A percentile compares a stretch with the other conserved stretches of the same genome.
Evolutionary conservation across 2,329 filamentous ascomycete species (phyloP).

Genomic region (Colletotrichum viniferum): DNA sequence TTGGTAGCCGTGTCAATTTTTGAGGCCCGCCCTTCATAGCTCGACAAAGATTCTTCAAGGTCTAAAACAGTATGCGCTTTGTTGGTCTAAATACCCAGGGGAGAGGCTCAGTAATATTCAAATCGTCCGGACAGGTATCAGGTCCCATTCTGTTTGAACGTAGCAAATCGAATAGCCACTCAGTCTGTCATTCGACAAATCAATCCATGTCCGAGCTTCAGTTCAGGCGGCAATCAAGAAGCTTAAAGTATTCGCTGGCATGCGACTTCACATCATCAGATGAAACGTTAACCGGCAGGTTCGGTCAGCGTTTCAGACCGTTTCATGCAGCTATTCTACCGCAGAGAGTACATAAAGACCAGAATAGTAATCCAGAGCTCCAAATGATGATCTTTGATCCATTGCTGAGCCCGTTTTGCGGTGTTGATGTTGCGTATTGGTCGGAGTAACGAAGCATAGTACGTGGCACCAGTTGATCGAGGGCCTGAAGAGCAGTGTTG

Average conservation of each 20-base stretch:
- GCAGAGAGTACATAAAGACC: not conserved
- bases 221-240: not conserved
- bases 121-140: not conserved
- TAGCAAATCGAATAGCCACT: not conserved
- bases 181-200: not conserved
- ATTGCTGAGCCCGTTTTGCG: not conserved
- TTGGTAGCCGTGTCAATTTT: not conserved
- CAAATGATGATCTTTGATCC: rapidly evolving
- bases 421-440: not conserved
- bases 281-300: not conserved
- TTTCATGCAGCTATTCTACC: not conserved
- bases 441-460: not conserved
- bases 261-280: not conserved
- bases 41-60: not conserved
- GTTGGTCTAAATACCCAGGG: not conserved
- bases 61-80: not conserved
- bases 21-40: not conserved
- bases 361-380: not conserved
- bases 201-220: not conserved
- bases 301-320: slow-evolving; percentile 1
- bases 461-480: not conserved
- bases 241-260: not conserved
- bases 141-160: not conserved
- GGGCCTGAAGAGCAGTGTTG: not conserved
- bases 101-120: not conserved